Evolutionary conservation across 2,329 filamentous ascomycete genomes (phyloP).

Genomic region (Microdochium trichocladiopsis): DNA sequence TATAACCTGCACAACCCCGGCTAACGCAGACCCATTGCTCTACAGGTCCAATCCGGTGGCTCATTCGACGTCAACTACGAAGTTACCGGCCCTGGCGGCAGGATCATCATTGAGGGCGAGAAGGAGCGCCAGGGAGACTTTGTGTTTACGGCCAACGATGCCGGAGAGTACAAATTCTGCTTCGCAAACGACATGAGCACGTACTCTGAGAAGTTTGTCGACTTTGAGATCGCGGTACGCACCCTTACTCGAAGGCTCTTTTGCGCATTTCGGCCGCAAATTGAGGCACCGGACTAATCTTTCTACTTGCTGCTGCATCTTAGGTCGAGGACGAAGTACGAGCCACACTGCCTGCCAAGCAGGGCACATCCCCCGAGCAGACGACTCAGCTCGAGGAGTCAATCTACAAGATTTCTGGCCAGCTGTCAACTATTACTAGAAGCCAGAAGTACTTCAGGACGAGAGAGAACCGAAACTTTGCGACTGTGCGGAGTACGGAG

Average conservation of each 20-base stretch:
- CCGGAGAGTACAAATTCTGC: conserved; percentile 93
- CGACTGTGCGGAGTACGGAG: conserved; percentile 94
- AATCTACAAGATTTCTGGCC: conserved; percentile 88
- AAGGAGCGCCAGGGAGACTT: conserved; percentile 97
- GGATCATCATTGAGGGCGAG: conserved; percentile 73
- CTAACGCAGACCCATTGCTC: background rate
- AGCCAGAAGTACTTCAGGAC: conserved; percentile 99
- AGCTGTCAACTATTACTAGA: conserved; percentile 87
- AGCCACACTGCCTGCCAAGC: conserved; percentile 78
- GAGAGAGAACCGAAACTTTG: conserved; percentile 97
- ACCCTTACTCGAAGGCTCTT: background rate
- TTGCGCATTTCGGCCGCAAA: too few species aligned
- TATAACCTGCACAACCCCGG: background rate
- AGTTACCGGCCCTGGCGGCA: conserved; percentile 75
- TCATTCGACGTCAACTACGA: conserved; percentile 95
- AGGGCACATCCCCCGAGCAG: conserved; percentile 83
- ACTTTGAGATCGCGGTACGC: conserved; percentile 91
- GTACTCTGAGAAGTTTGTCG: conserved; percentile 93
- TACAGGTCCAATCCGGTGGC: conserved; percentile 91
- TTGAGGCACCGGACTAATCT: conserved; percentile 13
- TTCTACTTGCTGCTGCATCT: conserved; percentile 10
- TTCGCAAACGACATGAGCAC: conserved; percentile 99
- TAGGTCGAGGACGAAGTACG: conserved; percentile 88
- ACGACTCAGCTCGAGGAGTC: conserved; percentile 86
- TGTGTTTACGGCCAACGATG: conserved; percentile 85